A percentile compares a stretch with the other conserved stretches of the same genome.
phyloP scores from a whole-genome alignment of 2,329 filamentous ascomycete species.

The Hypoxylon sp. region DNA sequence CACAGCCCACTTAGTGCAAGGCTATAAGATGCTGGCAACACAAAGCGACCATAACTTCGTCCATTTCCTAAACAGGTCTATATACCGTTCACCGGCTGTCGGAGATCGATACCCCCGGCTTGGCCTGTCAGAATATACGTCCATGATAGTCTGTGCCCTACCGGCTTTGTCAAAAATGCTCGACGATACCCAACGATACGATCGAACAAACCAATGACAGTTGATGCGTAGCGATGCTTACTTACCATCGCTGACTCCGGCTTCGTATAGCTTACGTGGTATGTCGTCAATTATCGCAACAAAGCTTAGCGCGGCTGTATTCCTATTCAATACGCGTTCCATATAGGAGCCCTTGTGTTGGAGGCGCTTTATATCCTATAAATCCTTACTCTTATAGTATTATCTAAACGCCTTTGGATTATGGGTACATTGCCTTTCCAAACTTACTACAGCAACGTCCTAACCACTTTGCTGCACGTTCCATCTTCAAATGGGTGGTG shows the following conservation, averaged over 20 bases:
- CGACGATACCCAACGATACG: not conserved
- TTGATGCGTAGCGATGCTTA: constrained; percentile 40
- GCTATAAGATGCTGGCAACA: constrained; percentile 9
- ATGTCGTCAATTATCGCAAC: constrained; percentile 58
- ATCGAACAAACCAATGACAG: constrained; percentile 27
- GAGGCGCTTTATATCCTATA: not conserved
- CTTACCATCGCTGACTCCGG: constrained; percentile 19
- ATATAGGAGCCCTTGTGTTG: constrained; percentile 3
- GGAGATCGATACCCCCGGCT: constrained; percentile 2
- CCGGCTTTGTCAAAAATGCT: constrained; percentile 15
- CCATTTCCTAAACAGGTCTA: constrained; percentile 10
- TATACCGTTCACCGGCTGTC: not conserved
- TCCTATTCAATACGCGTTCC: constrained; percentile 15
- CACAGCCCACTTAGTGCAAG: not conserved
- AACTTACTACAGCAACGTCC: not conserved
- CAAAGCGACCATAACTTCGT: constrained; percentile 12
- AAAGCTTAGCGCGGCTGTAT: constrained; percentile 53
- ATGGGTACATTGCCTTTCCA: constrained; percentile 4
- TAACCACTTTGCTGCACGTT: not conserved
- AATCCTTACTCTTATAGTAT: not conserved
- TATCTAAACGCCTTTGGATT: not conserved
- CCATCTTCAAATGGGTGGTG: not conserved
- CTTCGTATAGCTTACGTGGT: constrained; percentile 32
- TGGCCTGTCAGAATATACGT: constrained; percentile 4
- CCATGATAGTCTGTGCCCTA: not conserved